Conservation (phyloP, 1,139 yeast genomes). For the Protomyces inundatus region DNA sequence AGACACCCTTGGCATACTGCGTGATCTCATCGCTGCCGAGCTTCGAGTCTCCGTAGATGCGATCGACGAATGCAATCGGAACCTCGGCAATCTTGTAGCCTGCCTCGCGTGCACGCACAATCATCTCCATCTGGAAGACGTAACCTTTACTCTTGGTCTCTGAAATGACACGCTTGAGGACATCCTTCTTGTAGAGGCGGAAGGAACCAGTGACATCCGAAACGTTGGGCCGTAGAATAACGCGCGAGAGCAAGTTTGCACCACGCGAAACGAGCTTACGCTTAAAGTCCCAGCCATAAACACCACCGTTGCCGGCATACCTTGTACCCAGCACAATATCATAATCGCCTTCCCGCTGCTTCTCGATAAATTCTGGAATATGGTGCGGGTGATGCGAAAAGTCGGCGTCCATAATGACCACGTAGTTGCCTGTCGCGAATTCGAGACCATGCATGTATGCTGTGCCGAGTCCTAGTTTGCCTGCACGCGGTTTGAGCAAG, state of each 20-base stretch:
- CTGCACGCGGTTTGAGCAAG: constrained; percentile 62
- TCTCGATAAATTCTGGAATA: constrained; percentile 66
- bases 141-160: constrained; percentile 74
- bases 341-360: constrained; percentile 58
- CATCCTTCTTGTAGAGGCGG: constrained; percentile 70
- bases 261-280: constrained; percentile 75
- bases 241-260: constrained; percentile 72
- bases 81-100: constrained; percentile 73
- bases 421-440: constrained; percentile 67
- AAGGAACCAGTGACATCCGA: constrained; percentile 76
- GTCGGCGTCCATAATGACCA: constrained; percentile 81
- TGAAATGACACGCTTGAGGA: constrained; percentile 58
- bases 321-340: constrained; percentile 85
- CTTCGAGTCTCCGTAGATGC: constrained; percentile 74
- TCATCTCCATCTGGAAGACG: constrained; percentile 83
- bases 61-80: constrained; percentile 73
- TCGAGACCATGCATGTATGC: constrained; percentile 77
- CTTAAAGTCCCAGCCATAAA: constrained; percentile 80
- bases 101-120: constrained; percentile 71
- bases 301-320: constrained; percentile 78
- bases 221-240: constrained; percentile 66
- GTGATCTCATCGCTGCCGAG: constrained; percentile 65
- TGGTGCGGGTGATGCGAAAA: constrained; percentile 75
- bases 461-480: constrained; percentile 71
- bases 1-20: constrained; percentile 24